Percentiles rank a stretch among this genome's conserved stretches.
Evolutionary conservation across 371 early-diverging fungal species (phyloP).

Genomic region (Cokeromyces recurvatus): DNA sequence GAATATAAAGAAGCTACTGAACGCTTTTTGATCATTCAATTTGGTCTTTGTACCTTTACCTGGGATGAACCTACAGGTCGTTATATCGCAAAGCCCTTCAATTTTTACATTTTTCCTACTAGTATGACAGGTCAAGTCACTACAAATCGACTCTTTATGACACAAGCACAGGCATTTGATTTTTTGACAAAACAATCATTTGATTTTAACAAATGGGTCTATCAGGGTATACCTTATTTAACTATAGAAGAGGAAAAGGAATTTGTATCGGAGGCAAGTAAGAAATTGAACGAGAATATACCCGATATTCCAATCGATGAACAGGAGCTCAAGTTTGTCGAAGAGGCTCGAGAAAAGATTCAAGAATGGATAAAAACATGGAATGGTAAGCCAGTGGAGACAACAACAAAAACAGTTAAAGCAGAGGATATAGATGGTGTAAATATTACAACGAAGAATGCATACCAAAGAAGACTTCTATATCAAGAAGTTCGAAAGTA

Average conservation of each 20-base stretch:
- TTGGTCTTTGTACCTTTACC: constrained; percentile 75
- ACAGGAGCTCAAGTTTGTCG: constrained; percentile 50
- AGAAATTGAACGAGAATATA: constrained; percentile 45
- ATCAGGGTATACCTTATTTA: constrained; percentile 75
- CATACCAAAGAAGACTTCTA: constrained; percentile 59
- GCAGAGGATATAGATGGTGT: constrained; percentile 30
- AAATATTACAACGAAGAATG: constrained; percentile 46
- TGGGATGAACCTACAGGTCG: constrained; percentile 55
- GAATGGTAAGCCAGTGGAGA: constrained; percentile 32
- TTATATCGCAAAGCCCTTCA: constrained; percentile 82
- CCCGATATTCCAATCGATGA: constrained; percentile 63
- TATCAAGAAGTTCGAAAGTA: constrained; percentile 66
- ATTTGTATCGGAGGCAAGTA: constrained; percentile 38
- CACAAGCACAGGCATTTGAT: constrained; percentile 72
- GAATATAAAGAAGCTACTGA: constrained; percentile 57
- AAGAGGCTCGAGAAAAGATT: constrained; percentile 37
- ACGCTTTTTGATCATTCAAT: constrained; percentile 68
- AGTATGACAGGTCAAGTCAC: constrained; percentile 53
- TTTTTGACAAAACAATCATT: constrained; percentile 74
- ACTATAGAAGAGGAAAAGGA: constrained; percentile 59
- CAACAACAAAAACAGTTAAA: constrained; percentile 21
- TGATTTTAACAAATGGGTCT: constrained; percentile 82
- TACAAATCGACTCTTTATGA: constrained; percentile 59
- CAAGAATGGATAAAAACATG: too few species aligned
- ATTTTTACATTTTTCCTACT: constrained; percentile 83